Base-by-base conservation (phyloP, 495 filamentous ascomycete species). In the Jackrogersella minutella region DNA sequence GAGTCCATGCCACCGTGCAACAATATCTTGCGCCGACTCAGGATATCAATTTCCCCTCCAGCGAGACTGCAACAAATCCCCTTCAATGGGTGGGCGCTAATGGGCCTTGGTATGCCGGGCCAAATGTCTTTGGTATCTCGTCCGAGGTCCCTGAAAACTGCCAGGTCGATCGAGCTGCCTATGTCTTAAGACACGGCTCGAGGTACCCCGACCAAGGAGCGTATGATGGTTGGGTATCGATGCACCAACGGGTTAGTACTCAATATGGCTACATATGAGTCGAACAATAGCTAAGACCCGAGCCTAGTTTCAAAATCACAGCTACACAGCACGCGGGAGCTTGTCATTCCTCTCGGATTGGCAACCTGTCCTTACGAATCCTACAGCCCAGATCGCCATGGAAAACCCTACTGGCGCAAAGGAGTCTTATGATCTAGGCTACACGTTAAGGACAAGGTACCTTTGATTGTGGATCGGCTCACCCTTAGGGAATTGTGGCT, bases 141-240 rank as follows among this genome's bases (percentile, higher is more conserved):
- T 73, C 79, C 28, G 74, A 78, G 11, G 73, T 82, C 24, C 84
- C 85, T 16, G 70, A 79, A 11, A 76, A 76, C 31, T 88, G 85
- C 59, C 75, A 75, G 5, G 81, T 87, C n/a, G 79, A 86, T 41
- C 80, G 82, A 59, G 84, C 80, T 19, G 80, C 80, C 22, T 87
- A 85, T 63, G 66, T 83, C 30, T 78, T 80, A 24, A 80, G 85
- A 51, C 86, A 87, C 66, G 86, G 85, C 16, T 85, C 81, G 63
- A 75, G 86, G 52, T 87, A 80, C 51, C 85, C 84, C 11, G 85
- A 87, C 55, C 69, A 76, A 14, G 81, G 83, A 8, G 84, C 85
- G 19, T 85, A 84, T 52, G 68, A 78, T 21, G 75, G 80, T 31
- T 87, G 85, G 85, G 68, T 79, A 41, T 72, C 72, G 24, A 72